These are phyloP conservation scores for Populus simonii DNA, from an alignment of 345 rosid species.

Conservation along the genomic window DNA sequence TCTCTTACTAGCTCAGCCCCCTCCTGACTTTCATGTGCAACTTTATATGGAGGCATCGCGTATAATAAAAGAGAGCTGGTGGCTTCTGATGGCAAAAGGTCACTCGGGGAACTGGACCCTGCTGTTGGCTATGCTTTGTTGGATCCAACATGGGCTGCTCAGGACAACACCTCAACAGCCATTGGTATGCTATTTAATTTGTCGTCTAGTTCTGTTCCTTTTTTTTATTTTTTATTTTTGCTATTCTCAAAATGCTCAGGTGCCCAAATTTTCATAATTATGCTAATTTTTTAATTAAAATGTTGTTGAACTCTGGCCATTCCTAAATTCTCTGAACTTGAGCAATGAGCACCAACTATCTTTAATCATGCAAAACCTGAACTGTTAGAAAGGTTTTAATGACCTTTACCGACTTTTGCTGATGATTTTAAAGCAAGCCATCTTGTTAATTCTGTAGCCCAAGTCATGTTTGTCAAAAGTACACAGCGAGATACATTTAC, in stretches of 20 bases:
- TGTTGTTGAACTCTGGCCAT: neutral
- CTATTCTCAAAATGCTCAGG: neutral
- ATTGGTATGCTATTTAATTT: slow-evolving; percentile 49
- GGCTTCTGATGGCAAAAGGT: slow-evolving; percentile 84
- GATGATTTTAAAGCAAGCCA: neutral
- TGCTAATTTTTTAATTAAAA: neutral
- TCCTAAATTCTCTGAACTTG: neutral
- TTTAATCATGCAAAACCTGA: neutral
- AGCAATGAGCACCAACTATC: neutral
- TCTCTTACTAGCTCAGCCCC: slow-evolving; percentile 90
- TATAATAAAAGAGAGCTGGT: slow-evolving; percentile 85
- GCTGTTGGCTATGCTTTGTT: slow-evolving; percentile 92
- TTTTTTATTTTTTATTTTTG: neutral
- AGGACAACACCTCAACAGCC: slow-evolving; percentile 95
- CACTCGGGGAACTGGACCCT: slow-evolving; percentile 72
- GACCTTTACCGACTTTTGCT: neutral
- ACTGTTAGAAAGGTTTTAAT: neutral
- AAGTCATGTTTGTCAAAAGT: neutral
- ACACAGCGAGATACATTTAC: neutral
- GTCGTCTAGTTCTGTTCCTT: neutral
- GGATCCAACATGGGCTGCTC: slow-evolving; percentile 99
- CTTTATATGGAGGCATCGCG: slow-evolving; percentile 84
- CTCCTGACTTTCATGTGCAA: slow-evolving; percentile 77
- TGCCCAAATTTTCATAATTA: neutral
- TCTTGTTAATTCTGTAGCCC: neutral